phyloP scores from a whole-genome alignment of 106 monocot species.

The Dendrobium nobile region DNA sequence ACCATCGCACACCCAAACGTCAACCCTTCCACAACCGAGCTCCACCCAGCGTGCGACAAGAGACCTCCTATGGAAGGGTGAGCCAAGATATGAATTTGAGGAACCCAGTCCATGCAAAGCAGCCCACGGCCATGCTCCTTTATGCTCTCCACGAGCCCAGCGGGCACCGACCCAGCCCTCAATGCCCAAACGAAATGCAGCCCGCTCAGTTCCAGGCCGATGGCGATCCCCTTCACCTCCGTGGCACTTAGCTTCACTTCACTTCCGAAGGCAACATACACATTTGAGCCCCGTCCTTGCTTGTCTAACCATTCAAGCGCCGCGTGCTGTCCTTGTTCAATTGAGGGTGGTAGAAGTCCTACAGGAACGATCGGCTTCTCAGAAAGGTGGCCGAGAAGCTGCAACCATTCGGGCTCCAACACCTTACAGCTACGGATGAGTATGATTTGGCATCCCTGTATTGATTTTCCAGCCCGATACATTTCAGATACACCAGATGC shows the following conservation, averaged over 20 bases:
- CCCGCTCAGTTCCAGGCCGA: background rate
- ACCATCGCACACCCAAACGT: slow-evolving; percentile 20
- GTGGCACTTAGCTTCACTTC: background rate
- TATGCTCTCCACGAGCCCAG: background rate
- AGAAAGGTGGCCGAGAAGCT: background rate
- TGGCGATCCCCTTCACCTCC: background rate
- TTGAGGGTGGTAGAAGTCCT: slow-evolving; percentile 5
- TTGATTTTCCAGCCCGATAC: background rate
- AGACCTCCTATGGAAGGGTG: slow-evolving; percentile 5
- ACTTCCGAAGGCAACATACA: slow-evolving; percentile 9
- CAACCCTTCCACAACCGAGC: slow-evolving; percentile 3
- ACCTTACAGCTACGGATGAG: background rate
- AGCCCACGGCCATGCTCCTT: background rate
- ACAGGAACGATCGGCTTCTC: slow-evolving; percentile 11
- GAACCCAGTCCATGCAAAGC: slow-evolving; percentile 5
- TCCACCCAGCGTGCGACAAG: slow-evolving; percentile 7
- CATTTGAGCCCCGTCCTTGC: background rate
- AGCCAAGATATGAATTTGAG: slow-evolving; percentile 6
- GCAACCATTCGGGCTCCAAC: slow-evolving; percentile 7
- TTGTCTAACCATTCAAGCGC: background rate
- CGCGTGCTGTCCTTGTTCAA: background rate
- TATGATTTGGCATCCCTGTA: background rate
- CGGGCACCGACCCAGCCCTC: background rate
- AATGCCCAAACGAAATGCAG: slow-evolving; percentile 9
- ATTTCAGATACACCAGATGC: background rate